Base-by-base conservation (phyloP, 306 rosid genomes). In the Cajanus cajan region DNA sequence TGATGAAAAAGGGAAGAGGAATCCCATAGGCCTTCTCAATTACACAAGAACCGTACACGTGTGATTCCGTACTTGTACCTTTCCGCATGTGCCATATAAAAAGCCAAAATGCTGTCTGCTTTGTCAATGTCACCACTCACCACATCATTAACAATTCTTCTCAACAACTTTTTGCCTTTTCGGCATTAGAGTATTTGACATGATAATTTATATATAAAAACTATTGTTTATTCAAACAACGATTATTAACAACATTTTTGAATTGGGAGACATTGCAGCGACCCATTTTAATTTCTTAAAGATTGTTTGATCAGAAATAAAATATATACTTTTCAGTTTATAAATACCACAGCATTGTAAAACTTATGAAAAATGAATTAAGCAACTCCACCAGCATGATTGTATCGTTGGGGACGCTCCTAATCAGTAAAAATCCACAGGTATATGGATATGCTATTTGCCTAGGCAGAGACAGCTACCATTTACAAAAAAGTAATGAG, bases 41-140 rank as follows among this genome's bases (percentile, higher is more conserved):
- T 40, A 1, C 12, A 66, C 4, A 2, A 14, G 9, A 47, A 13
- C 77, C 72, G 2, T 62, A 79, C 73, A 71, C 83, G 78, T 71
- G 78, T 71, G 7, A 33, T 2, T 57, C 77, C 85, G 80, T 81
- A 74, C 85, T 21, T 66, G 76, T 74, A 73, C 80, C 67, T 55
- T 80, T 40, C 62, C 62, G 11, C 68, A 37, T 21, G 79, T 47
- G 11, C 74, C 64, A 1, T 15, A 64, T 64, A 24, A 1, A 24
- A 1, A 28, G 24, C 16, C 66, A 66, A 51, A 19, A 39, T 25
- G 41, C 61, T 24, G n/a, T n/a, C n/a, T n/a, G 31, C 31, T 28
- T 28, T 28, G 31, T 45, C 18, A 45, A 1, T 45, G 18, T 45
- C 52, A 45, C 52, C 18, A 15, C n/a, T 45, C 52, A 45, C 52